These are phyloP conservation scores for Vanrija pseudolonga DNA, from an alignment of 1,284 basidiomycete species.

Conservation along the genomic window DNA sequence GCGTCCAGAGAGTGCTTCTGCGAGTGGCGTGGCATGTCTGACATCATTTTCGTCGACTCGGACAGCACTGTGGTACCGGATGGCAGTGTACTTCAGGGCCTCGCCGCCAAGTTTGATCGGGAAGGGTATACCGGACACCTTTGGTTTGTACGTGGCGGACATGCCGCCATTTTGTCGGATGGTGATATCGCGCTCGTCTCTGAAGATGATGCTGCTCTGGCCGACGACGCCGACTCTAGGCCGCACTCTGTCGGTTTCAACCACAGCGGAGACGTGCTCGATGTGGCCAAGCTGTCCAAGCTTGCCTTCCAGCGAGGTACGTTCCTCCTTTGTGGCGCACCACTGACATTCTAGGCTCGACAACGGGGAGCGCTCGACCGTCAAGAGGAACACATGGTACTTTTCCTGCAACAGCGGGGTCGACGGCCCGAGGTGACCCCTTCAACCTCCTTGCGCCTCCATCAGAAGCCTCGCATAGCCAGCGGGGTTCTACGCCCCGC, in stretches of 20 bases:
- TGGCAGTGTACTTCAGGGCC: slow-evolving; percentile 66
- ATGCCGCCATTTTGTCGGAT: slow-evolving; percentile 51
- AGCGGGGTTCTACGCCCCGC: background rate
- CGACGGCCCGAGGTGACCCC: background rate
- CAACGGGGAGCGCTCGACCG: background rate
- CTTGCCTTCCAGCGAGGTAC: slow-evolving; percentile 38
- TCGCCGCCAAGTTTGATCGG: slow-evolving; percentile 77
- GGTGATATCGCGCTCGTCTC: slow-evolving; percentile 9
- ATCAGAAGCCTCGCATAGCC: background rate
- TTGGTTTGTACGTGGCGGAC: slow-evolving; percentile 75
- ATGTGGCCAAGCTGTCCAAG: slow-evolving; percentile 24
- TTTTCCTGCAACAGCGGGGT: background rate
- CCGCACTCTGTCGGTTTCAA: background rate
- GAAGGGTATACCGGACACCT: slow-evolving; percentile 66
- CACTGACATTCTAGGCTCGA: background rate
- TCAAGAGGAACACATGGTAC: background rate
- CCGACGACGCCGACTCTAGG: background rate
- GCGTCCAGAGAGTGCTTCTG: slow-evolving; percentile 54
- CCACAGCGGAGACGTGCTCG: slow-evolving; percentile 1
- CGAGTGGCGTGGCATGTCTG: slow-evolving; percentile 58
- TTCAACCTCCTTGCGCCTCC: background rate
- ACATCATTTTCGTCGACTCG: slow-evolving; percentile 76
- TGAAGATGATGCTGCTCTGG: slow-evolving; percentile 3
- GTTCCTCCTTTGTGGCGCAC: background rate
- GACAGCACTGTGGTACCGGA: slow-evolving; percentile 63